A percentile compares a stretch with the other conserved stretches of the same genome.
These are phyloP conservation scores for Fraxinus cuspidata DNA, from an alignment of 257 asterid species.

Conservation along the genomic window DNA sequence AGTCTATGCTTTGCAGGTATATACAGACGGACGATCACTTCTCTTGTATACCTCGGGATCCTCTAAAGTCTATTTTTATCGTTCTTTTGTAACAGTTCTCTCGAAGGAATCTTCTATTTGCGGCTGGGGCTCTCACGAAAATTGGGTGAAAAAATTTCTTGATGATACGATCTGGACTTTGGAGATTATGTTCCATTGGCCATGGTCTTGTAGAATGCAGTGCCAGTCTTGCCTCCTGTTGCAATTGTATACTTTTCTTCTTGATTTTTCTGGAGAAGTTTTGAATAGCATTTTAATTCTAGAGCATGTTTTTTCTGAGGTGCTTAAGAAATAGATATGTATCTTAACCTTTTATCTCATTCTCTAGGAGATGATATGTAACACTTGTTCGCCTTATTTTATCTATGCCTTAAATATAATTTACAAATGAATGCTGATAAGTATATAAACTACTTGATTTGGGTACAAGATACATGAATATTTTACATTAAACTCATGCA, in stretches of 20 bases:
- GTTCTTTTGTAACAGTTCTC: slow-evolving; percentile 45
- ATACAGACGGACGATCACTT: background rate
- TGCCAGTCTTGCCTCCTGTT: background rate
- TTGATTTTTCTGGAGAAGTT: background rate
- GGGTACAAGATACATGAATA: too few relatives aligned
- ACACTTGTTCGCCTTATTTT: background rate
- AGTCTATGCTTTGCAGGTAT: slow-evolving; percentile 57
- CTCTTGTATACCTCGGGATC: background rate
- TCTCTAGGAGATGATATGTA: background rate
- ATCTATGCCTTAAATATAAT: background rate
- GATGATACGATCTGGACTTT: background rate
- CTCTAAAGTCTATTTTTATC: background rate
- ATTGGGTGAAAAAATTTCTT: slow-evolving; percentile 16
- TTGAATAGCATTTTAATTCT: background rate
- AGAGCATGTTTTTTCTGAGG: background rate
- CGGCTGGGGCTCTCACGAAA: slow-evolving; percentile 61
- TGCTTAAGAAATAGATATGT: background rate
- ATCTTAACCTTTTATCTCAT: background rate
- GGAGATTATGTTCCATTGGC: background rate
- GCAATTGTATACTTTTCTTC: background rate
- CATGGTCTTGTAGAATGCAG: background rate
- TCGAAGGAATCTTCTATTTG: slow-evolving; percentile 62
- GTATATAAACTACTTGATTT: background rate
- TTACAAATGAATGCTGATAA: background rate
- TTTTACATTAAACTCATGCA: too few relatives aligned